A percentile compares a stretch with the other conserved stretches of the same genome.
phyloP scores from a whole-genome alignment of 2,329 filamentous ascomycete genomes.

The Cladophialophora exuberans region DNA sequence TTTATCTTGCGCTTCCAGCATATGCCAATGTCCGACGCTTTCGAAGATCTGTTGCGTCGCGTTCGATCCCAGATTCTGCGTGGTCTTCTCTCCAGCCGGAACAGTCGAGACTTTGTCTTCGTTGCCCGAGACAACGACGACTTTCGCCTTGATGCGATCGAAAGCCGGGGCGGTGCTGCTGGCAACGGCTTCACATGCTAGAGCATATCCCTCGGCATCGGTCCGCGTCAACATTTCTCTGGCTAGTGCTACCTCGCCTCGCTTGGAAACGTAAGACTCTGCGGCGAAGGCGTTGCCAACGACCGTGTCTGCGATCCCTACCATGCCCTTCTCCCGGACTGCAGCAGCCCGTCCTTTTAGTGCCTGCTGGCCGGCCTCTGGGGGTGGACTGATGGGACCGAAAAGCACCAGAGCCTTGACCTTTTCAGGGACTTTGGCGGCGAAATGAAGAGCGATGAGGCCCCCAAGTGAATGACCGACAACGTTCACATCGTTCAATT shows the following conservation, averaged over 20 bases:
- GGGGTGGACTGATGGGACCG: constrained; percentile 51
- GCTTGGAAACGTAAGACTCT: constrained; percentile 7
- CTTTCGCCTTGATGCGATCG: constrained; percentile 35
- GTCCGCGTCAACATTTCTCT: constrained; percentile 35
- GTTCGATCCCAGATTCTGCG: constrained; percentile 30
- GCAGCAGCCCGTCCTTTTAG: constrained; percentile 42
- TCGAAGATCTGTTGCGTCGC: constrained; percentile 21
- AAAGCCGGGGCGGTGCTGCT: neutral
- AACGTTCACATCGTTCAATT: constrained; percentile 41
- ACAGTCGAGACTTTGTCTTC: constrained; percentile 50
- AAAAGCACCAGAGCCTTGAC: constrained; percentile 52
- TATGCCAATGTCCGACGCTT: constrained; percentile 54
- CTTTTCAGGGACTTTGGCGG: constrained; percentile 42
- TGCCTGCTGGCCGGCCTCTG: constrained; percentile 38
- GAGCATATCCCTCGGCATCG: constrained; percentile 59
- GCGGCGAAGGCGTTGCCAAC: constrained; percentile 25
- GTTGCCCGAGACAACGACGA: constrained; percentile 49
- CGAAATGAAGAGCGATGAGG: constrained; percentile 51
- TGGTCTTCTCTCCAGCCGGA: constrained; percentile 37
- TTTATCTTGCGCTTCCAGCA: constrained; percentile 50
- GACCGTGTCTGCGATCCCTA: constrained; percentile 42
- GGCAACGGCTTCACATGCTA: constrained; percentile 55
- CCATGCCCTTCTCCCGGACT: constrained; percentile 51
- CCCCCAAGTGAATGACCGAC: constrained; percentile 55
- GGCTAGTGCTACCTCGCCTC: constrained; percentile 7